These are phyloP conservation scores for Tylopilus felleus DNA, from an alignment of 768 basidiomycete species.

Conservation along the genomic window DNA sequence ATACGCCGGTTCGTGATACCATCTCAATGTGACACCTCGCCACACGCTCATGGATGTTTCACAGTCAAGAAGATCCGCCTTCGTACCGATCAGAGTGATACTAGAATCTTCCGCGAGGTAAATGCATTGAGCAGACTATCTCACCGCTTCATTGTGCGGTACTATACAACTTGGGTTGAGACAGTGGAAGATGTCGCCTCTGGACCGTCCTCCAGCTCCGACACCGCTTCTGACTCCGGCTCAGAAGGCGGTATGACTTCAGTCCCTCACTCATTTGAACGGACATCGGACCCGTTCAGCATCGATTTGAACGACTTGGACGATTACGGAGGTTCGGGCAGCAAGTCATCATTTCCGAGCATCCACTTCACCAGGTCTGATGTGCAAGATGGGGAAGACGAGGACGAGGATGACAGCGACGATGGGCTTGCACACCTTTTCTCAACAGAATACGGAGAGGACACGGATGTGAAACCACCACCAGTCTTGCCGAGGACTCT, in stretches of 20 bases:
- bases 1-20: constrained; percentile 59
- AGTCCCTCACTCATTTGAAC: constrained; percentile 43
- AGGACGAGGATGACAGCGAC: constrained; percentile 43
- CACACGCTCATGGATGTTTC: background rate
- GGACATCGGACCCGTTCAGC: constrained; percentile 57
- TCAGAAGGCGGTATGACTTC: constrained; percentile 53
- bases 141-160: constrained; percentile 89
- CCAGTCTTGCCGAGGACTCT: constrained; percentile 50
- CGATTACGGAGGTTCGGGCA: constrained; percentile 51
- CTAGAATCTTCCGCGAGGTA: constrained; percentile 88
- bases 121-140: constrained; percentile 83
- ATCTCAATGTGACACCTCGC: background rate
- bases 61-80: constrained; percentile 88
- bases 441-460: constrained; percentile 32
- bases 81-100: constrained; percentile 72
- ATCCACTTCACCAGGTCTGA: constrained; percentile 69
- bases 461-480: constrained; percentile 29
- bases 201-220: constrained; percentile 46
- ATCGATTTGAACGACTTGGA: constrained; percentile 64
- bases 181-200: constrained; percentile 51
- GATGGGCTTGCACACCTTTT: constrained; percentile 39
- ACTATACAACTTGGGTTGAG: constrained; percentile 91
- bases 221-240: constrained; percentile 35
- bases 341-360: constrained; percentile 70
- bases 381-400: constrained; percentile 38